phyloP scores from a whole-genome alignment of 1,139 yeast genomes.

The Waltiozyma sp. region DNA sequence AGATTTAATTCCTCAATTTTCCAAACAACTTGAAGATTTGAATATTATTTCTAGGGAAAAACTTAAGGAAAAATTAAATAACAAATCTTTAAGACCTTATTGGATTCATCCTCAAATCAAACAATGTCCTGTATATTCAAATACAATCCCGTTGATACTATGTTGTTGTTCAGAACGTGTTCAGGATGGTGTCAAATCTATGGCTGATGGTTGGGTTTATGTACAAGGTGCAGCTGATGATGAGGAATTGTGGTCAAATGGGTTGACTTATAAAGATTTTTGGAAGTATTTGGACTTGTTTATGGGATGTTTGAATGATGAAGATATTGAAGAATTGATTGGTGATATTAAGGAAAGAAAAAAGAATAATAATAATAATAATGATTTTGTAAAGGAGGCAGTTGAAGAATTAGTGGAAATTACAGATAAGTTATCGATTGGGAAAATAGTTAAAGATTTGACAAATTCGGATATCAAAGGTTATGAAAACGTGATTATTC shows the following conservation, averaged over 20 bases:
- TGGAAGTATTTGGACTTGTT: slow-evolving; percentile 39
- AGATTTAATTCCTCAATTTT: slow-evolving; percentile 38
- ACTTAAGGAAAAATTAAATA: slow-evolving; percentile 22
- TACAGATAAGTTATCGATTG: slow-evolving; percentile 8
- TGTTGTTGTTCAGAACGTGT: slow-evolving; percentile 56
- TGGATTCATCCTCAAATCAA: slow-evolving; percentile 58
- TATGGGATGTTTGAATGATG: slow-evolving; percentile 24
- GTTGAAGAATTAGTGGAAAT: slow-evolving; percentile 6
- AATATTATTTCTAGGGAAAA: slow-evolving; percentile 27
- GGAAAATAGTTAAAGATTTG: slow-evolving; percentile 6
- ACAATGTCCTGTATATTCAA: slow-evolving; percentile 21
- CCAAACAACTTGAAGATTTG: slow-evolving; percentile 30
- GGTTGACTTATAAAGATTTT: slow-evolving; percentile 41
- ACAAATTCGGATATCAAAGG: neutral
- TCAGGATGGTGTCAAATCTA: slow-evolving; percentile 40
- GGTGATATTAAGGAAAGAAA: slow-evolving; percentile 4
- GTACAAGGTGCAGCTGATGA: slow-evolving; percentile 94
- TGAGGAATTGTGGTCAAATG: slow-evolving; percentile 74
- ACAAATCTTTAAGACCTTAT: slow-evolving; percentile 48
- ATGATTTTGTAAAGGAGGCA: too few species aligned
- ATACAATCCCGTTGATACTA: slow-evolving; percentile 34
- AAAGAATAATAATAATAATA: neutral
- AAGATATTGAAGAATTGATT: slow-evolving; percentile 14
- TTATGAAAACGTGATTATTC: slow-evolving; percentile 5
- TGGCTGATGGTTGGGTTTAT: slow-evolving; percentile 35